Evolutionary conservation across 768 basidiomycete genomes (phyloP).

Genomic region (Phylloporus arenicola): DNA sequence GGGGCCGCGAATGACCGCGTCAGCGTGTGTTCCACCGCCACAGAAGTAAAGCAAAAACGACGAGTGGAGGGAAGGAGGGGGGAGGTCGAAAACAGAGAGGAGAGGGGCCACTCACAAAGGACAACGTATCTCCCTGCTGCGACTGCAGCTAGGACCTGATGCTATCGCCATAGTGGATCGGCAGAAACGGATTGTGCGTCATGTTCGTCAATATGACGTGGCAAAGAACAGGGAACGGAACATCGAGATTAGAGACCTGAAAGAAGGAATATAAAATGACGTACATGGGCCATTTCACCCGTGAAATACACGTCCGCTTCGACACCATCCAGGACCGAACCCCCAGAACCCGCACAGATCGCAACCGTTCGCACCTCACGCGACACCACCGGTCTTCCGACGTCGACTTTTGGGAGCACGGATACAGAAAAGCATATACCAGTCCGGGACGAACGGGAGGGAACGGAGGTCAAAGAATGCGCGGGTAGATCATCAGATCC

Average conservation of each 20-base stretch:
- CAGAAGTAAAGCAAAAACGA: constrained; percentile 1
- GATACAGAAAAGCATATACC: constrained; percentile 9
- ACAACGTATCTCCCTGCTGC: constrained; percentile 75
- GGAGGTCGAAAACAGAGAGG: background rate
- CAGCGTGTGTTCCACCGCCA: constrained; percentile 11
- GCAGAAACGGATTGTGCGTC: background rate
- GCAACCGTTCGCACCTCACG: constrained; percentile 57
- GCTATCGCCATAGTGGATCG: constrained; percentile 41
- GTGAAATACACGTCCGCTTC: constrained; percentile 87
- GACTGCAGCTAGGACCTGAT: constrained; percentile 79
- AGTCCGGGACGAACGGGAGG: constrained; percentile 1
- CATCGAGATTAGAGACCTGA: background rate
- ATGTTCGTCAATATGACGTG: constrained; percentile 9
- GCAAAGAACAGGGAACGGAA: background rate
- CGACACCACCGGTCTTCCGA: constrained; percentile 45
- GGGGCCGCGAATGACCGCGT: constrained; percentile 12
- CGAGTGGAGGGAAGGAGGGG: background rate
- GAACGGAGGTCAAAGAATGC: constrained; percentile 16
- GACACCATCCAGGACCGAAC: constrained; percentile 63
- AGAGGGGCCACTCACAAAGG: constrained; percentile 54
- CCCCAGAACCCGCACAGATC: constrained; percentile 90
- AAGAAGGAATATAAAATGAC: constrained; percentile 26
- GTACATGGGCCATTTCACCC: constrained; percentile 87
- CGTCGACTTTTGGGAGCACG: constrained; percentile 47
- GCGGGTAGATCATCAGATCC: constrained; percentile 16